A percentile compares a stretch with the other conserved stretches of the same genome.
Conservation (phyloP, 164 flowering plant genomes). For the Vitis labrusca region DNA sequence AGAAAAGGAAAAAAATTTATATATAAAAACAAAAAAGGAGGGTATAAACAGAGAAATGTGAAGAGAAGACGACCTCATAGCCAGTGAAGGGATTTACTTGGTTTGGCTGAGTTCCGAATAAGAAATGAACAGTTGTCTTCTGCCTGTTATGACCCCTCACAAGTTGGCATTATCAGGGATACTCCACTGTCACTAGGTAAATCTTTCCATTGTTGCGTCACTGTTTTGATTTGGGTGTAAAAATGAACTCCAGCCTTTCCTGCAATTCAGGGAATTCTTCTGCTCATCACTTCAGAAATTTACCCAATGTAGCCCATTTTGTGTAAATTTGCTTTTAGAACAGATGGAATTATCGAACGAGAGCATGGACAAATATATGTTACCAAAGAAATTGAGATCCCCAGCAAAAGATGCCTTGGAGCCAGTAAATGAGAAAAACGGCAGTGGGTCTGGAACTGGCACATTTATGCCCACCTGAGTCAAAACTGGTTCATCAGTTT, state of each 20-base stretch:
- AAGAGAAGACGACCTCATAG: too few species aligned
- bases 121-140: too few species aligned
- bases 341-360: too few species aligned
- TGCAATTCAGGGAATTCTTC: conserved; percentile 19
- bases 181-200: conserved; percentile 30
- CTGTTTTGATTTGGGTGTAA: conserved; percentile 65
- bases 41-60: too few species aligned
- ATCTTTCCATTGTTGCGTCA: conserved; percentile 79
- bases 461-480: conserved; percentile 72
- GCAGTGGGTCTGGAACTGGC: conserved; percentile 75
- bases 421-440: conserved; percentile 78
- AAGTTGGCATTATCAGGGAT: conserved; percentile 54
- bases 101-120: too few species aligned
- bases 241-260: conserved; percentile 74
- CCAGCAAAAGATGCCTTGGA: conserved; percentile 77
- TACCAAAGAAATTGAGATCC: conserved; percentile 71
- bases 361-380: not conserved
- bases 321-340: not conserved
- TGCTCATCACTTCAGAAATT: too few species aligned
- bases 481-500: not conserved
- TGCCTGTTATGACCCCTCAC: conserved; percentile 24
- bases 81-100: too few species aligned
- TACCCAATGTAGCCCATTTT: too few species aligned
- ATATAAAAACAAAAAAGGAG: too few species aligned
- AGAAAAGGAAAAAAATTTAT: too few species aligned